Percentiles rank a stretch among this genome's conserved stretches.
phyloP scores from a whole-genome alignment of 306 rosid genomes.

The Casuarina cunninghamiana region DNA sequence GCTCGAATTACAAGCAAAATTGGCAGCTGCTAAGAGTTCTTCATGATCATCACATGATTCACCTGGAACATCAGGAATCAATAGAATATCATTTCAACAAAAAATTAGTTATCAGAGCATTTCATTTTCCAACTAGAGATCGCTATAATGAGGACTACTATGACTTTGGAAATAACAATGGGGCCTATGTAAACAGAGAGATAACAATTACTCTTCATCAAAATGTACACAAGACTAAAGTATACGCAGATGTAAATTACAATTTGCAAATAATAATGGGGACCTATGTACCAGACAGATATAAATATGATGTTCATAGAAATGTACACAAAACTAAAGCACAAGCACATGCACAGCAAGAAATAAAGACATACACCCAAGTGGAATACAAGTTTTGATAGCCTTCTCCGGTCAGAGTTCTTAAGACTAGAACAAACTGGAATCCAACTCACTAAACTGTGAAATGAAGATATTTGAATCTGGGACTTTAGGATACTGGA shows the following conservation, averaged over 20 bases:
- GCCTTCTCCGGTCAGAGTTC: not conserved
- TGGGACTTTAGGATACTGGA: not conserved
- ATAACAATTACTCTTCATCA: not conserved
- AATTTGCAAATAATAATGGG: too few relatives aligned
- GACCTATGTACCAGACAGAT: too few relatives aligned
- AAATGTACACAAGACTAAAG: not conserved
- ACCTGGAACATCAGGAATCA: slow-evolving; percentile 46
- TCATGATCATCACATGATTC: slow-evolving; percentile 69
- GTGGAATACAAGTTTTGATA: not conserved
- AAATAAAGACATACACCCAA: not conserved
- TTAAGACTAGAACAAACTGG: not conserved
- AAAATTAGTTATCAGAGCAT: slow-evolving; percentile 13
- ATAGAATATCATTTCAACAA: slow-evolving; percentile 15
- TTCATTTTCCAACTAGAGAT: not conserved
- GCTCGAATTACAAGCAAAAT: slow-evolving; percentile 62
- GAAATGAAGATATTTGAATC: not conserved
- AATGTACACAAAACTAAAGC: too few relatives aligned
- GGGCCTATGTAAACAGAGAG: not conserved
- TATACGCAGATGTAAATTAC: not conserved
- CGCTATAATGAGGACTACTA: not conserved
- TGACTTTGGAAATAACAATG: not conserved
- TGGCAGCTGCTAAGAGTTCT: slow-evolving; percentile 74
- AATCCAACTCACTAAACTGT: not conserved
- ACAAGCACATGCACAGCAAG: not conserved
- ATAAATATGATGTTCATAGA: too few relatives aligned